Conservation (phyloP, 2,329 filamentous ascomycete genomes). For the Paecilomyces sp. region DNA sequence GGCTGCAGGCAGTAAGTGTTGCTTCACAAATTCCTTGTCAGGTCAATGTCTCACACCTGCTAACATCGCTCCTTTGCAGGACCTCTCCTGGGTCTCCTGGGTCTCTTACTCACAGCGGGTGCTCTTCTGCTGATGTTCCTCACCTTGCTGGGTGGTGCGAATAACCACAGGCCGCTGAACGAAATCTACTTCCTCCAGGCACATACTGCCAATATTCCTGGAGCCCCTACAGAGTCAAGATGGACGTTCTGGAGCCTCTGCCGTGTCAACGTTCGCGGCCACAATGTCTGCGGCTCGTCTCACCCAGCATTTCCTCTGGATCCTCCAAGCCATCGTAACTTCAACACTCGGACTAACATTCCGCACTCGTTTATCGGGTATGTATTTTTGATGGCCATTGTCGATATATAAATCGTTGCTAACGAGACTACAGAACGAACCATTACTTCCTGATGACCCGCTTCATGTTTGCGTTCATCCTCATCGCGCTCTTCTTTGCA, state of each 20-base stretch:
- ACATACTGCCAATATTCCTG: constrained; percentile 64
- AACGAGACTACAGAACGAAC: constrained; percentile 39
- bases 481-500: constrained; percentile 75
- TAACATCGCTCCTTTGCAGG: constrained; percentile 32
- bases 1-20: constrained; percentile 22
- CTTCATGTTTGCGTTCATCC: constrained; percentile 87
- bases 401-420: constrained; percentile 5
- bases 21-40: not conserved
- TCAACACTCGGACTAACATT: constrained; percentile 47
- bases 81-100: constrained; percentile 47
- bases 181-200: constrained; percentile 81
- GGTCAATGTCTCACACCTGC: not conserved
- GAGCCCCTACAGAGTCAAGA: constrained; percentile 60
- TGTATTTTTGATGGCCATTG: constrained; percentile 11
- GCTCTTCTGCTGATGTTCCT: constrained; percentile 60
- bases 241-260: constrained; percentile 93
- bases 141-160: constrained; percentile 55
- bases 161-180: constrained; percentile 53
- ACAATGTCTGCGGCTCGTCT: constrained; percentile 58
- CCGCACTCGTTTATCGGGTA: constrained; percentile 50
- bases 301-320: constrained; percentile 62
- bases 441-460: constrained; percentile 79
- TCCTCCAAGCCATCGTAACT: constrained; percentile 50
- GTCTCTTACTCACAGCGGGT: constrained; percentile 56
- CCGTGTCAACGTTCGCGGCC: constrained; percentile 47